Evolutionary conservation across 2,329 filamentous ascomycete genomes (phyloP), one percentile per base, ranked within the genome.

Genomic region (Aurifilum marmelostoma): DNA sequence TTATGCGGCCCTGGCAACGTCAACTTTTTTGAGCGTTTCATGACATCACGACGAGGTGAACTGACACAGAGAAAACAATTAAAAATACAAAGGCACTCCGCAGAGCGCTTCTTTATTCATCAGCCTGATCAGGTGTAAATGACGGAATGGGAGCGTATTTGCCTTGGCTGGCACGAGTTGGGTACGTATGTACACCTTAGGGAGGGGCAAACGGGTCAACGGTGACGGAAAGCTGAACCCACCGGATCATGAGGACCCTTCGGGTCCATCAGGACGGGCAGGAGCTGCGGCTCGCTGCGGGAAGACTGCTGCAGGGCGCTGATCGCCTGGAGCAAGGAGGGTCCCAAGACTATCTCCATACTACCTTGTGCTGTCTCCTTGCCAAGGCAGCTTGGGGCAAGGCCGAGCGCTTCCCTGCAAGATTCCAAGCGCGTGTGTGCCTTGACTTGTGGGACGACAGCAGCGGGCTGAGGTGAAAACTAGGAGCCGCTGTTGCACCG

Each of bases 91-190:
- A n/a, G 18, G 43, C 24, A n/a, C 41, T 27, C 24, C 27, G 61
- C 41, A 16, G 34, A 12, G 37, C 12, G 21, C 24, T 24, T n/a
- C 37, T 41, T 34, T 24, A 39, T 41, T 37, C 9, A 39, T 16
- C 32, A 14, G 39, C 3, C 8, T n/a, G 4, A 63, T 50, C 37
- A 63, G 60, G 60, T 24, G 60, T 4, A 21, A 24, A 50, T 63
- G 61, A 63, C 61, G 61, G 41, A 63, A 50, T 63, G 11, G 27
- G 34, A 63, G 27, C 27, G 41, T 63, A 47, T 47, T 34, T 27
- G 41, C 59, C 59, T 62, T 62, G 37, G 59, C 59, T 27, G 34
- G 8, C 43, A 47, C 43, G 43, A 47, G 43, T 9, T n/a, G 43
- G 43, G 21, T 47, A 47, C 43, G n/a, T 9, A 62, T n/a, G 12